Base-by-base conservation (phyloP, 805 yeast species). In the Isabelozyma heimii region DNA sequence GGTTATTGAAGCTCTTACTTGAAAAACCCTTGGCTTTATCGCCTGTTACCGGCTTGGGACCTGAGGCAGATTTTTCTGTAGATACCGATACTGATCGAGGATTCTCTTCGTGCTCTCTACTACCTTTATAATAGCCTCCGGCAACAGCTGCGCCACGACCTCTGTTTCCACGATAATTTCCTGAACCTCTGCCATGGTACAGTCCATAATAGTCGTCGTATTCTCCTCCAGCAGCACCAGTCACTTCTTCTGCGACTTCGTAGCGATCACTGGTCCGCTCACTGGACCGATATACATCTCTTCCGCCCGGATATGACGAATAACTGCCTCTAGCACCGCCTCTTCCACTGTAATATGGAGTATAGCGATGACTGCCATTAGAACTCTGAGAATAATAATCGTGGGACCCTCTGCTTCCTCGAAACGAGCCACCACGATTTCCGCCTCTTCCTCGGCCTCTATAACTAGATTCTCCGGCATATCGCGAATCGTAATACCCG, bases 1-100 rank as follows among this genome's bases (percentile, higher is more conserved):
- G 74, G 42, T 63, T 62, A 10, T 55, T 46, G 37, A 54, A 55
- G 10, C 40, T 37, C 17, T 50, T 49, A 10, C 38, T 48, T 16
- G 14, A 37, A 48, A 13, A 43, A 26, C 20, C 14, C 27, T 17
- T 45, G 42, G 16, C 37, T 30, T 12, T 40, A 17, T 24, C 44
- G 12, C 17, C 45, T 39, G 24, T 14, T 17, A n/a, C 8, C 16
- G n/a, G 26, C 16, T 10, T 30, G 3, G 35, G 26, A 6, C 13
- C n/a, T 10, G 35, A 8, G n/a, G 8, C n/a, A 13, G 4, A 4
- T 13, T 30, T 30, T 13, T 30, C 35, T 5, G 9, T 9, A 7
- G 40, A 8, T 14, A 14, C 24, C 14, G 20, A 35, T 10, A 35
- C 26, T 42, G 45, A 33, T 1, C 35, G 15, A n/a, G 37, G 42